A percentile compares a stretch with the other conserved stretches of the same genome.
Conservation (phyloP, 2,329 filamentous ascomycete genomes). For the Bipolaris bicolor region DNA sequence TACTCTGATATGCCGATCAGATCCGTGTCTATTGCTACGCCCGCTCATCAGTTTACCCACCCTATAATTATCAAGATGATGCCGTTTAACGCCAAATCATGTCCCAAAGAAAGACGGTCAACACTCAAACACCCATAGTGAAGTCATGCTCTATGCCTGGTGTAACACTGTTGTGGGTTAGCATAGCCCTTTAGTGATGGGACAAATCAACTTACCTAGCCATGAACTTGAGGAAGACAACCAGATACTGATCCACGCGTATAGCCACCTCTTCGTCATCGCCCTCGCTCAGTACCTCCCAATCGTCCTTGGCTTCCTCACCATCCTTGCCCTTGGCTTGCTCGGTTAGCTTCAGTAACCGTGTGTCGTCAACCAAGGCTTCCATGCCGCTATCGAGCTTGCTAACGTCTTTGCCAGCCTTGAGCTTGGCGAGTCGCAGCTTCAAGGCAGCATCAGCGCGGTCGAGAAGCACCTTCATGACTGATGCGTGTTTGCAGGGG, state of each 20-base stretch:
- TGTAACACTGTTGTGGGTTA: slow-evolving; percentile 77
- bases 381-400: slow-evolving; percentile 72
- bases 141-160: slow-evolving; percentile 98
- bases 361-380: slow-evolving; percentile 82
- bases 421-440: slow-evolving; percentile 81
- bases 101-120: slow-evolving; percentile 1
- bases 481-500: slow-evolving; percentile 94
- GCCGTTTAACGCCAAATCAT: slow-evolving; percentile 7
- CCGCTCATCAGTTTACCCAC: slow-evolving; percentile 7
- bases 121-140: slow-evolving; percentile 82
- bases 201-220: slow-evolving; percentile 46
- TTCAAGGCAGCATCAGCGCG: slow-evolving; percentile 93
- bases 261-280: slow-evolving; percentile 80
- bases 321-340: slow-evolving; percentile 52
- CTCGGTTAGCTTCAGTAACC: slow-evolving; percentile 64
- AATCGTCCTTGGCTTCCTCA: slow-evolving; percentile 58
- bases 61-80: slow-evolving; percentile 8
- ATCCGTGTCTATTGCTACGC: slow-evolving; percentile 3
- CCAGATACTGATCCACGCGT: slow-evolving; percentile 85
- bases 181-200: slow-evolving; percentile 56
- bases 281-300: slow-evolving; percentile 65
- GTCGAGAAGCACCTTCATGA: slow-evolving; percentile 97
- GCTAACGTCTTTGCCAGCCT: slow-evolving; percentile 63
- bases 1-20: slow-evolving; percentile 1
- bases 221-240: slow-evolving; percentile 83